Percentiles rank a stretch among this genome's conserved stretches.
Evolutionary conservation across 1,139 yeast genomes (phyloP).

Genomic region (Debaryomycetaceae sp.): DNA sequence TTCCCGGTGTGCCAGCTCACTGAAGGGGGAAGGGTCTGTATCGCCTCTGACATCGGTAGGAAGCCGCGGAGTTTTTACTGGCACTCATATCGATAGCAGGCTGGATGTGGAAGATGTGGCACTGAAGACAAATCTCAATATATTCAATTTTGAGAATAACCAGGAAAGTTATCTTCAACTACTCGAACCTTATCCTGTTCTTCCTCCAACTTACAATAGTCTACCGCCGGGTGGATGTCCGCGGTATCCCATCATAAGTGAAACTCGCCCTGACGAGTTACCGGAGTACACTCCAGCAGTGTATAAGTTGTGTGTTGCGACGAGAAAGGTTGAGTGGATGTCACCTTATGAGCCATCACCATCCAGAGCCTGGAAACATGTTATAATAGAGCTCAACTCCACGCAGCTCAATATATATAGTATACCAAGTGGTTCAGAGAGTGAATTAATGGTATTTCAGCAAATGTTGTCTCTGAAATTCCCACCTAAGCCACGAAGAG

Average conservation of each 20-base stretch:
- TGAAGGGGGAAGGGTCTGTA: background rate
- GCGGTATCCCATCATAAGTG: conserved; percentile 42
- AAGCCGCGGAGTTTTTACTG: background rate
- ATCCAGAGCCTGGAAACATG: conserved; percentile 59
- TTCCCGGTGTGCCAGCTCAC: conserved; percentile 5
- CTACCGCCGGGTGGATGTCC: conserved; percentile 51
- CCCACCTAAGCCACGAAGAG: background rate
- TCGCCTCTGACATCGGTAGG: conserved; percentile 5
- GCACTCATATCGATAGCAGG: background rate
- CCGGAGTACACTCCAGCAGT: conserved; percentile 61
- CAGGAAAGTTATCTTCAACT: conserved; percentile 29
- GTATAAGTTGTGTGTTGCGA: conserved; percentile 49
- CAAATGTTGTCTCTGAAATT: conserved; percentile 3
- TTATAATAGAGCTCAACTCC: conserved; percentile 65
- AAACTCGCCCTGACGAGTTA: conserved; percentile 26
- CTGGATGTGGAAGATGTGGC: background rate
- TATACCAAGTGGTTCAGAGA: conserved; percentile 34
- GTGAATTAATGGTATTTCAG: conserved; percentile 16
- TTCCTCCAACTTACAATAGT: conserved; percentile 46
- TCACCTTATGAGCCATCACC: conserved; percentile 65
- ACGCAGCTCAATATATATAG: conserved; percentile 68
- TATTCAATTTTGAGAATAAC: background rate
- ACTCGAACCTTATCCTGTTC: conserved; percentile 50
- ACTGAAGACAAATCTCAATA: background rate
- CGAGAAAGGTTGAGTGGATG: conserved; percentile 62